Evolutionary conservation across 257 asterid genomes (phyloP), one percentile per base, ranked within the genome.

Genomic region (Jacaranda mimosifolia): DNA sequence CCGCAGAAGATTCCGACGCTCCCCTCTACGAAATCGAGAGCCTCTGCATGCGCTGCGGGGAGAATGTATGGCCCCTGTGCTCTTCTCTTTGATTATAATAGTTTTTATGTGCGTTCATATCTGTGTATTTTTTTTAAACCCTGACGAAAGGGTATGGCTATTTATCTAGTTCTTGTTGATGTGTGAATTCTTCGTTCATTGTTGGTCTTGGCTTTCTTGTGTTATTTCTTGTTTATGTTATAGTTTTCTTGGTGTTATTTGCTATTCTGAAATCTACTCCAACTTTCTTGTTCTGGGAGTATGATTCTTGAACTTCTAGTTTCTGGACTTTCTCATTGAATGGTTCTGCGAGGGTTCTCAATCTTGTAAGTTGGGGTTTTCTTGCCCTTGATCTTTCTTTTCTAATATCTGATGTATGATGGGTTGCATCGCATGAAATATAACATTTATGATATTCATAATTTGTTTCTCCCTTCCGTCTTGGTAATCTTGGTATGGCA

Each of bases 1-100:
- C 94, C 5, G 84, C 90, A 56, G 82, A 87, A 58, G 87, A 80
- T 77, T 74, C 84, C 17, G 94, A 89, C 51, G 84, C 95, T 15
- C 97, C 98, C n/a, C 90, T 90, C 12, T 90, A 89, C 72, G 86
- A 67, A 69, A 83, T 96, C 4, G 99, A 93, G 83, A 96, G 99
- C 84, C 95, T 96, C 57, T 96, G 99, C 79, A 93, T 96, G 98
- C 97, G 98, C 9, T 96, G 99, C 75, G 85, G 91, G 49, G 85
- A 93, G 57, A 93, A 96, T 71, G 99, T 96, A 77, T 26, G 78
- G 3, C 7, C 9, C 46, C 46, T 0, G 46, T 42, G 46, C 56
- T 51, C 8, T 42, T 49, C 9, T 36, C 19, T 3, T 74, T 56
- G 1, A 21, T 63, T 56, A 1, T 15, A 8, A 11, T 67, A 12